Base-by-base conservation (phyloP, 2,329 filamentous ascomycete species). In the Ophiostoma himal-ulmi region DNA sequence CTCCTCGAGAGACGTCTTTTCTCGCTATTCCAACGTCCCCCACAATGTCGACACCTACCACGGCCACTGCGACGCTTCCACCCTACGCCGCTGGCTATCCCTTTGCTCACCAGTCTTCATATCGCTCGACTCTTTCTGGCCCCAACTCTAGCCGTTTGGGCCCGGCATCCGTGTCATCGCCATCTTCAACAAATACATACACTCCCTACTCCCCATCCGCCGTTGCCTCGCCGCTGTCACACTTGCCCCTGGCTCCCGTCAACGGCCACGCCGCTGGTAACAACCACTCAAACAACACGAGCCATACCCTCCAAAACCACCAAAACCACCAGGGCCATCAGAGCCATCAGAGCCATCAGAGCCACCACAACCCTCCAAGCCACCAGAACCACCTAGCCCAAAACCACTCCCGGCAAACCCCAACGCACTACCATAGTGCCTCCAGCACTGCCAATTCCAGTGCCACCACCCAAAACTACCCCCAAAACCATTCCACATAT, bases 31-130 rank as follows among this genome's bases (percentile, higher is more conserved):
- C 54, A 60, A n/a, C 54, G 34, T 67, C 69, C 70, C 69, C n/a
- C 70, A 72, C 71, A 79, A 94, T 94, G 91, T 94, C 91, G 84
- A 93, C 91, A 75, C 91, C 91, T 75, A 92, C 91, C 73, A 91
- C 89, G 77, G 89, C 89, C 76, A 91, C 89, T 79, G 89, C 89
- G 77, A 90, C 89, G 75, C 84, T 92, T 77, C 88, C 89, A 78
- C 87, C 86, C 76, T 88, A 89, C 80, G 86, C 86, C 73, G 85
- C 85, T 77, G 88, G 89, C 82, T 89, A 89, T 77, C 84, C 87
- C 77, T 86, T 88, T 76, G 77, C 84, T 66, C 84, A 83, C 74
- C 79, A 82, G 72, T 77, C 82, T 54, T 75, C 79, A 17, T 79
- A 77, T 74, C 77, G 78, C 22, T 74, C 77, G 36, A 70, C 71